A percentile compares a stretch with the other conserved stretches of the same genome.
These are phyloP conservation scores for Rhododendron griersonianum DNA, from an alignment of 148 eudicot species.

Conservation along the genomic window DNA sequence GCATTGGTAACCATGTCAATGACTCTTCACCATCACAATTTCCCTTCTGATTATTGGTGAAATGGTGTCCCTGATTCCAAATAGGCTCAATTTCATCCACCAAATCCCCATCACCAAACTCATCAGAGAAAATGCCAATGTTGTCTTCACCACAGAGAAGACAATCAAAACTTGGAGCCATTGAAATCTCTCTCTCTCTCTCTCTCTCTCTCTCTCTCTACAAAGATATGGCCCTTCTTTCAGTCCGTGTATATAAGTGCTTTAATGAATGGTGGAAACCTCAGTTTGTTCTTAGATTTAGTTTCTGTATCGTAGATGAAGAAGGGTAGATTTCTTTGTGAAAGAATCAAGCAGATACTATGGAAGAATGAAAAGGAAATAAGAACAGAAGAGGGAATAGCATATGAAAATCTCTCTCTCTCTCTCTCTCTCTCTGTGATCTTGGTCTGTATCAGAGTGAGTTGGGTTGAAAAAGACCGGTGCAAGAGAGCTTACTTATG, in stretches of 20 bases:
- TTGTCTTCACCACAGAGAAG: conserved; percentile 66
- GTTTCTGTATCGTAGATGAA: conserved; percentile 4
- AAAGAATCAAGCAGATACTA: background rate
- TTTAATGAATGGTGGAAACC: background rate
- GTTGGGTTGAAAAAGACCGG: background rate
- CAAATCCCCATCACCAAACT: conserved; percentile 21
- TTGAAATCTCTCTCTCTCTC: conserved; percentile 17
- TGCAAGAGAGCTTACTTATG: background rate
- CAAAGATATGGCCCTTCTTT: background rate
- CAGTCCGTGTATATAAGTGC: background rate
- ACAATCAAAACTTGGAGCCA: conserved; percentile 61
- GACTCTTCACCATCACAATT: conserved; percentile 26
- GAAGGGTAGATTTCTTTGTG: background rate
- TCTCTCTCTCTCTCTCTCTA: conserved; percentile 1
- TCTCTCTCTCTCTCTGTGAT: background rate
- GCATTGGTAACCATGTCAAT: conserved; percentile 28
- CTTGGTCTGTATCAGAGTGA: background rate
- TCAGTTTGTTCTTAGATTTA: background rate
- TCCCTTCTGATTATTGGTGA: conserved; percentile 9
- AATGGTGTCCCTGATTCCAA: conserved; percentile 21
- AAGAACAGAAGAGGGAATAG: background rate
- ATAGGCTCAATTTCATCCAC: conserved; percentile 29
- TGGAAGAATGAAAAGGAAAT: background rate
- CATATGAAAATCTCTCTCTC: background rate
- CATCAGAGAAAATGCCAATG: conserved; percentile 42